Evolutionary conservation across 257 asterid species (phyloP).

Genomic region (Penstemon newberryi): DNA sequence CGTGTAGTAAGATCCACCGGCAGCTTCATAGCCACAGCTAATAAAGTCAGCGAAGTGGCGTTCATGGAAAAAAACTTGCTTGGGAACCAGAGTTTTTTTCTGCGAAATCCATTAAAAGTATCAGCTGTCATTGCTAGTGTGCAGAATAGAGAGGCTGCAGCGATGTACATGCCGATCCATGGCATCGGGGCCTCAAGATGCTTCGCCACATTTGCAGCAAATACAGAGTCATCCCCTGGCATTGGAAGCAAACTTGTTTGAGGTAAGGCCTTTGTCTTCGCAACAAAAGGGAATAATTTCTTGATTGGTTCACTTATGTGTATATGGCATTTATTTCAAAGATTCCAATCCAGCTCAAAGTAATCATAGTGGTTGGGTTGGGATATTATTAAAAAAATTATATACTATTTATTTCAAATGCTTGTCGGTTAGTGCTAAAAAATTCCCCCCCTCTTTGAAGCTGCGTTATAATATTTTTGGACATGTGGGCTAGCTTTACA

Average conservation of each 20-base stretch:
- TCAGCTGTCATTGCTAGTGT: constrained; percentile 43
- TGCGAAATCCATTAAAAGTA: constrained; percentile 28
- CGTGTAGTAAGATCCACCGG: constrained; percentile 41
- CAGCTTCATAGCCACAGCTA: constrained; percentile 44
- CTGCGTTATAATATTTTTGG: too few relatives aligned
- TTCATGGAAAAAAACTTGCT: constrained; percentile 37
- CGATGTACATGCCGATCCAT: constrained; percentile 16
- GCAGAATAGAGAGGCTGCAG: constrained; percentile 38
- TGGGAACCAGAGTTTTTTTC: constrained; percentile 41
- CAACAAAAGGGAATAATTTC: background rate
- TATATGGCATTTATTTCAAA: background rate
- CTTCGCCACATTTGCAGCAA: background rate
- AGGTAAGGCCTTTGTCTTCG: background rate
- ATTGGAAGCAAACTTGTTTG: background rate
- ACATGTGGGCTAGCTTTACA: too few relatives aligned
- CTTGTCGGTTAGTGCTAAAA: too few relatives aligned
- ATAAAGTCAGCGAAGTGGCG: constrained; percentile 36
- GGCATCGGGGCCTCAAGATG: constrained; percentile 35
- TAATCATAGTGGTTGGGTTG: too few relatives aligned
- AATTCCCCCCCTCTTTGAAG: too few relatives aligned
- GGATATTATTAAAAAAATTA: too few relatives aligned
- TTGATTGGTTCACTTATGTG: background rate
- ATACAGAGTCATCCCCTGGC: constrained; percentile 3
- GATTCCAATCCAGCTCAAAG: too few relatives aligned
- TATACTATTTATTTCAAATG: too few relatives aligned